phyloP scores from a whole-genome alignment of 176 grass and related monocot species.

The Urochloa ruziziensis region DNA sequence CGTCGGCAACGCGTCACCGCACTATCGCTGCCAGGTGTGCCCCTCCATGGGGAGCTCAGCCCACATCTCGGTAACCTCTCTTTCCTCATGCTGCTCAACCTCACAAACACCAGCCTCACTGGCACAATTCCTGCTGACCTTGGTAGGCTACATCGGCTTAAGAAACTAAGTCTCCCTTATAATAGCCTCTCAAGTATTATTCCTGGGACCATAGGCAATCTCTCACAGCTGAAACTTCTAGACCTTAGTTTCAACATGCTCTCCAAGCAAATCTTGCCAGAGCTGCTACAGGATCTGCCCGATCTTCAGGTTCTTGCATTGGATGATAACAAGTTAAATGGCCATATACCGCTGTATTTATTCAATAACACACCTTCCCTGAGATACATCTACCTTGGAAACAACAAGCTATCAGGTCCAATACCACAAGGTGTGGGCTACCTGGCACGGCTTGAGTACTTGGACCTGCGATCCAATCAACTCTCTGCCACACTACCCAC shows the following conservation, averaged over 20 bases:
- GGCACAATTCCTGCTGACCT: background rate
- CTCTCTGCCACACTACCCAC: too few species aligned
- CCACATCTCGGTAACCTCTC: constrained; percentile 23
- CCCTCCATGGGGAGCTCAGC: background rate
- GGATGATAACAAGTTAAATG: background rate
- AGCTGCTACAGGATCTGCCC: background rate
- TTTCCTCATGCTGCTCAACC: constrained; percentile 9
- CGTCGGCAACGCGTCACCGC: background rate
- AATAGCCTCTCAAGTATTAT: background rate
- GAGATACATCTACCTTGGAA: too few species aligned
- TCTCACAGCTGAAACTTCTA: background rate
- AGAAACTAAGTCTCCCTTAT: background rate
- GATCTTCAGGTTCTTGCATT: background rate
- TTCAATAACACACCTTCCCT: too few species aligned
- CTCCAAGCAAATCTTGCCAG: background rate
- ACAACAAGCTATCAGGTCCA: too few species aligned
- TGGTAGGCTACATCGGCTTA: background rate
- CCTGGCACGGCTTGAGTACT: too few species aligned
- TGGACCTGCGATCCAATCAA: too few species aligned
- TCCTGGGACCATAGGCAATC: constrained; percentile 9
- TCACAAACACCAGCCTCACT: background rate
- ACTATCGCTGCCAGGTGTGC: background rate
- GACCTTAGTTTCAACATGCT: background rate
- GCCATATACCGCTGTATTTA: too few species aligned
- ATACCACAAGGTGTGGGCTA: too few species aligned